Base-by-base conservation (phyloP, 768 basidiomycete species). In the Leccinum uliginosum region DNA sequence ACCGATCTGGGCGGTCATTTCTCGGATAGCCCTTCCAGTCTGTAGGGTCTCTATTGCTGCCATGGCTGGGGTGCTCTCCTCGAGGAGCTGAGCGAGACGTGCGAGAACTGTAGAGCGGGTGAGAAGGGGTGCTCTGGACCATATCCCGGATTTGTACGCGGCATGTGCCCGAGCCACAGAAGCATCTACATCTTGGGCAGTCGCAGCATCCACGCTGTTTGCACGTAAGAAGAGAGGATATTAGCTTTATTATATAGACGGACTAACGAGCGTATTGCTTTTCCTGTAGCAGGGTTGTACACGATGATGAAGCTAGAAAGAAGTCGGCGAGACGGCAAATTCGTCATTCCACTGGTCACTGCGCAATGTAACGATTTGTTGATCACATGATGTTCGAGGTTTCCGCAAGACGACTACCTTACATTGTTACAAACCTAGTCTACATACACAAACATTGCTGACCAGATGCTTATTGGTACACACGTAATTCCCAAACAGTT, bases 21-120 rank as follows among this genome's bases (percentile, higher is more conserved):
- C 91, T 12, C 88, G 78, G 47, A 91, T 85, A n/a, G 88, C 76
- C 53, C 90, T 78, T 11, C 91, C 91, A 0, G 91, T 93, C 69
- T 93, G 91, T 49, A 85, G 56, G 2, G 83, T 82, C 71, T 93
- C 91, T 19, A 87, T 73, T 38, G 73, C 68, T 2, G 89, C 87
- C 12, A 91, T 67, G 24, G 84, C 78, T 0, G 81, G 76, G 17
- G 87, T 71, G 60, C 74, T 78, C 17, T 75, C 74, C 61, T 86
- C 85, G 9, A 93, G 75, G 6, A 77, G 66, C 9, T 82, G 75
- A 9, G 90, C 89, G 34, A 93, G 75, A 45, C 78, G 80, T 3
- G 83, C 78, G 6, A 93, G 77, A 17, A 87, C 79, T 57, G 76
- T 78, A 7, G 91, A 85, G 45, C 91, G 87, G 34, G 80, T 68